These are phyloP conservation scores for Digitaria exilis DNA, from an alignment of 202 grass and related monocot species.

Conservation along the genomic window DNA sequence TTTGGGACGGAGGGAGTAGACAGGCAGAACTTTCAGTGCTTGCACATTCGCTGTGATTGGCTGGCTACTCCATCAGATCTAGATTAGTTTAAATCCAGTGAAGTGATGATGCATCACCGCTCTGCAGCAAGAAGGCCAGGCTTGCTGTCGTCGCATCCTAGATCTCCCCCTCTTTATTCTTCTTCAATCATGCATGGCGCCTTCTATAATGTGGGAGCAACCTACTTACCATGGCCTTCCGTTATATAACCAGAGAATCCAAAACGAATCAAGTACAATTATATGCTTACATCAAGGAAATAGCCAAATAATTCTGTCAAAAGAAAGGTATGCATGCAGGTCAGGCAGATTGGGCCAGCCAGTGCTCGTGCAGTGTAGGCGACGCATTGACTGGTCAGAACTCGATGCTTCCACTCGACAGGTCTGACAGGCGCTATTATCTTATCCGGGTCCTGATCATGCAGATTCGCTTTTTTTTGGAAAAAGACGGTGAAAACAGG, in stretches of 20 bases:
- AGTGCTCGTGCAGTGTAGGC: neutral
- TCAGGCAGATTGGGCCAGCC: neutral
- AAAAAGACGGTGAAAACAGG: neutral
- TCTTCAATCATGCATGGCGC: neutral
- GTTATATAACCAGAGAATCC: neutral
- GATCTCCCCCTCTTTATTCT: conserved; percentile 8
- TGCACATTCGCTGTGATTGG: conserved; percentile 36
- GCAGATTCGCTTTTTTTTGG: neutral
- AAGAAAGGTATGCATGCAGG: neutral
- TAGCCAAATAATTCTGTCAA: neutral
- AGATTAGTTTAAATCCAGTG: neutral
- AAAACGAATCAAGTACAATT: neutral
- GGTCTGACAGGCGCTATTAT: neutral
- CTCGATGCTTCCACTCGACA: neutral
- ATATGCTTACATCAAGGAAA: neutral
- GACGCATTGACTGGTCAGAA: neutral
- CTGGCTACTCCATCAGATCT: conserved; percentile 9
- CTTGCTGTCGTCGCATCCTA: conserved; percentile 1
- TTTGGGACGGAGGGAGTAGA: too few relatives aligned
- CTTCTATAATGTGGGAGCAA: neutral
- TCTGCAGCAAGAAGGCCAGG: neutral
- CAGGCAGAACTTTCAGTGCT: conserved; percentile 20
- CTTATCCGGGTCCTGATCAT: neutral
- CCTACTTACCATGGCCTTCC: neutral
- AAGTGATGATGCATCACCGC: neutral